A percentile compares a stretch with the other conserved stretches of the same genome.
These are phyloP conservation scores for Ganoderma sinense DNA, from an alignment of 1,284 basidiomycete genomes.

Conservation along the genomic window DNA sequence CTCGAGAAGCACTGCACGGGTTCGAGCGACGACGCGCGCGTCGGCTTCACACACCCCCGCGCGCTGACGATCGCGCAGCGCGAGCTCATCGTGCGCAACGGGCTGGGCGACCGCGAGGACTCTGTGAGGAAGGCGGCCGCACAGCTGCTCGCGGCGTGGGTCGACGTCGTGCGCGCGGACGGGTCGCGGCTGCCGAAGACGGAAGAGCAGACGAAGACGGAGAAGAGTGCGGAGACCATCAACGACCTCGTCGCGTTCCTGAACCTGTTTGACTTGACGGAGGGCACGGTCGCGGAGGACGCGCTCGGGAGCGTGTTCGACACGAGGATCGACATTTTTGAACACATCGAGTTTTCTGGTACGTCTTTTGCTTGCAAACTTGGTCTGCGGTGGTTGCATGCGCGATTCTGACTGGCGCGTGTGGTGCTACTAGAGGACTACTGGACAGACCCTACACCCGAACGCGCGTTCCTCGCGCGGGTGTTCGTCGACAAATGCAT, in stretches of 20 bases:
- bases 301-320: slow-evolving; percentile 73
- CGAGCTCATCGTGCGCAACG: slow-evolving; percentile 81
- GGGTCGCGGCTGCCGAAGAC: slow-evolving; percentile 56
- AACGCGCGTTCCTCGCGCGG: slow-evolving; percentile 85
- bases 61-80: slow-evolving; percentile 80
- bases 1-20: slow-evolving; percentile 47
- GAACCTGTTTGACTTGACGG: slow-evolving; percentile 66
- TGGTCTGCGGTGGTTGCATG: too few relatives aligned
- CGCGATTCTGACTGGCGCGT: too few relatives aligned
- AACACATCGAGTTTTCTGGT: slow-evolving; percentile 80
- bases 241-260: slow-evolving; percentile 62
- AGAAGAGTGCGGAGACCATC: slow-evolving; percentile 30
- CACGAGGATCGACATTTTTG: slow-evolving; percentile 63
- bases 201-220: slow-evolving; percentile 38
- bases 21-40: slow-evolving; percentile 35
- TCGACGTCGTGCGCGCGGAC: slow-evolving; percentile 55
- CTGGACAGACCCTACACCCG: slow-evolving; percentile 83
- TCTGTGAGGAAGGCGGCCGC: slow-evolving; percentile 84
- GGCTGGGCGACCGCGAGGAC: slow-evolving; percentile 89
- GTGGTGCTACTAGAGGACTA: slow-evolving; percentile 61
- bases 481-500: slow-evolving; percentile 87
- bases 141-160: slow-evolving; percentile 82
- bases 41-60: slow-evolving; percentile 71
- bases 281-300: slow-evolving; percentile 70
- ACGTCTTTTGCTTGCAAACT: slow-evolving; percentile 33